These are phyloP conservation scores for Lepidium campestre DNA, from an alignment of 441 rosid species.

Conservation along the genomic window DNA sequence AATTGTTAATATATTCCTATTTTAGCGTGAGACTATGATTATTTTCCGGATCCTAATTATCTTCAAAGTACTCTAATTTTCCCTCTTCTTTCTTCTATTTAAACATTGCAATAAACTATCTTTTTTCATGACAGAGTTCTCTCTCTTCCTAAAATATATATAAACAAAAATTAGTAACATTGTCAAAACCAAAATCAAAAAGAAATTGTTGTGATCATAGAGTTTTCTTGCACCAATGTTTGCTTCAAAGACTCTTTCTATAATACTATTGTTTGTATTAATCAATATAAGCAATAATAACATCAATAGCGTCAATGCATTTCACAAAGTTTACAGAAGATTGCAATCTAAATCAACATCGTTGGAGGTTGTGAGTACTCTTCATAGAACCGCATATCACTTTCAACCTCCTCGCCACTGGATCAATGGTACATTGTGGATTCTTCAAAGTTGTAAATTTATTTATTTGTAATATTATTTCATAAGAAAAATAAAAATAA, in stretches of 20 bases:
- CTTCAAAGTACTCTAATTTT: not conserved
- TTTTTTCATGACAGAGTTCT: slow-evolving; percentile 3
- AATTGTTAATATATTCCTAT: not conserved
- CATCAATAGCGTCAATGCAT: slow-evolving; percentile 23
- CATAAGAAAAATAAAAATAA: not conserved
- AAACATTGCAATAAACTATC: not conserved
- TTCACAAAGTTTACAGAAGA: slow-evolving; percentile 23
- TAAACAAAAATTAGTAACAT: not conserved
- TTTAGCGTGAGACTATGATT: slow-evolving; percentile 11
- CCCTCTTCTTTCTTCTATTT: not conserved
- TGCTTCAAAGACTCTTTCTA: not conserved
- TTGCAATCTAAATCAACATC: slow-evolving; percentile 23
- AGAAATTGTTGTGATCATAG: not conserved
- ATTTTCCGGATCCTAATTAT: not conserved
- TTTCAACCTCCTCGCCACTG: slow-evolving; percentile 74
- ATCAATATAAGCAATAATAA: slow-evolving; percentile 6
- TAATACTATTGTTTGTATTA: slow-evolving; percentile 6
- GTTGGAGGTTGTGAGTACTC: slow-evolving; percentile 8
- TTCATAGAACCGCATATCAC: slow-evolving; percentile 51
- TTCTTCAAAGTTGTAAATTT: not conserved
- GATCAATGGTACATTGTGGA: slow-evolving; percentile 51
- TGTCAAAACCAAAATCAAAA: not conserved
- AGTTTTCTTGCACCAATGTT: slow-evolving; percentile 26
- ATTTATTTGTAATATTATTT: not conserved
- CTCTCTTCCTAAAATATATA: not conserved